Percentiles rank a stretch among this genome's conserved stretches.
phyloP scores from a whole-genome alignment of 2,329 filamentous ascomycete species.

The Didymella arachidicola region DNA sequence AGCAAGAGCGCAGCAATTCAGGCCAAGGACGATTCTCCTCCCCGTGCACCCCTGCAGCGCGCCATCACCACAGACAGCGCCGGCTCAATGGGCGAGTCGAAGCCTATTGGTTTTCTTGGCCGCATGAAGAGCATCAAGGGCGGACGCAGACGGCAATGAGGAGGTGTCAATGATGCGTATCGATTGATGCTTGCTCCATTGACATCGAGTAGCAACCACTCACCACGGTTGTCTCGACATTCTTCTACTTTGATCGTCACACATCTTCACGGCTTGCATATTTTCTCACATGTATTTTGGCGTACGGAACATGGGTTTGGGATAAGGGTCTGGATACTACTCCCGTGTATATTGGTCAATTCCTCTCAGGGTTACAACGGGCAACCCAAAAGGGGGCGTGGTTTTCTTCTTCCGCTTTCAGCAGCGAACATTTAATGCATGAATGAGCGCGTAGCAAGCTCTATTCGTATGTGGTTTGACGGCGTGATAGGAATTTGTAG shows the following conservation, averaged over 20 bases:
- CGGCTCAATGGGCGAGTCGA: slow-evolving; percentile 34
- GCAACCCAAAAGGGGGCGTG: slow-evolving; percentile 11
- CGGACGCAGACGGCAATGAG: slow-evolving; percentile 45
- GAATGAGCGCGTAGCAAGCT: slow-evolving; percentile 14
- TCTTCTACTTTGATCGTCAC: slow-evolving; percentile 31
- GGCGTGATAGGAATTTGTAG: slow-evolving; percentile 19
- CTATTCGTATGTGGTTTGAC: slow-evolving; percentile 15
- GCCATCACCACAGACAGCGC: slow-evolving; percentile 45
- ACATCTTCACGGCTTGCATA: slow-evolving; percentile 22
- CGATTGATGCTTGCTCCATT: background rate
- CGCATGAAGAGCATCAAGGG: slow-evolving; percentile 52
- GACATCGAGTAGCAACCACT: slow-evolving; percentile 8
- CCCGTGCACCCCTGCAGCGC: slow-evolving; percentile 42
- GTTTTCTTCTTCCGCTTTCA: slow-evolving; percentile 16
- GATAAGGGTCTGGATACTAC: slow-evolving; percentile 36
- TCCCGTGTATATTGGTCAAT: slow-evolving; percentile 32
- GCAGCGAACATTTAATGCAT: slow-evolving; percentile 22
- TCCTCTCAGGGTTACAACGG: slow-evolving; percentile 16
- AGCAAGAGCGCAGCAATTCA: slow-evolving; percentile 68
- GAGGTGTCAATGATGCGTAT: background rate
- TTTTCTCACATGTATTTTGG: slow-evolving; percentile 28
- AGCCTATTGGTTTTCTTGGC: slow-evolving; percentile 47
- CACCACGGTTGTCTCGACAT: slow-evolving; percentile 3
- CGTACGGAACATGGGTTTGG: slow-evolving; percentile 25
- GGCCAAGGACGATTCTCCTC: slow-evolving; percentile 50